Percentiles rank a stretch among this genome's conserved stretches.
Evolutionary conservation across 2,329 filamentous ascomycete genomes (phyloP).

Genomic region (Cryphonectria parasitica): DNA sequence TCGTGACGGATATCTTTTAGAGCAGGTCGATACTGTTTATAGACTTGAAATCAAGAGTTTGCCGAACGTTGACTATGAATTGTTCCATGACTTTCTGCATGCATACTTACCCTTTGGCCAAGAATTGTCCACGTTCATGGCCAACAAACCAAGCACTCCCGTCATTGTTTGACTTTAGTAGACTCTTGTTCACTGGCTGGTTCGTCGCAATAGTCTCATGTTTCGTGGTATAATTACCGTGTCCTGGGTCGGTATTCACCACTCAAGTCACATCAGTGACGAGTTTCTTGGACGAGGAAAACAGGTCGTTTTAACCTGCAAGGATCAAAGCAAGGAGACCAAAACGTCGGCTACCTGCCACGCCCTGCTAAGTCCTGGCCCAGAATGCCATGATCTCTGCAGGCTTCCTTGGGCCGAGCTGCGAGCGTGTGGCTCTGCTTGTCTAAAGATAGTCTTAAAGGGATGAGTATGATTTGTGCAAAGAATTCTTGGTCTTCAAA

Average conservation of each 20-base stretch:
- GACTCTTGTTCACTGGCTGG: neutral
- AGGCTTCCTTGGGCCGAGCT: neutral
- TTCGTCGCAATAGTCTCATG: neutral
- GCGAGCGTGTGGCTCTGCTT: neutral
- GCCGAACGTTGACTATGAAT: too few species aligned
- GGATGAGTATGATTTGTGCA: neutral
- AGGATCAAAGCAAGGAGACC: neutral
- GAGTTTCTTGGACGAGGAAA: neutral
- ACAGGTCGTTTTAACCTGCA: neutral
- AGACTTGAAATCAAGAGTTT: too few species aligned
- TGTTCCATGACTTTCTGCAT: too few species aligned
- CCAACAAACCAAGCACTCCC: neutral
- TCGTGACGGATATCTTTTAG: conserved; percentile 13
- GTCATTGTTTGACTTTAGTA: too few species aligned
- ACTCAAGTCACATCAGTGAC: neutral
- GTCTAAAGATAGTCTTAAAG: neutral
- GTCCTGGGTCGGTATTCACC: neutral
- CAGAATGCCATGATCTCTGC: neutral
- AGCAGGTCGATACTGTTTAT: neutral
- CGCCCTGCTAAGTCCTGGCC: neutral
- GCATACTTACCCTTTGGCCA: too few species aligned
- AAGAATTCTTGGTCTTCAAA: neutral
- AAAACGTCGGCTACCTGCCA: neutral
- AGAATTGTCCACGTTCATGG: neutral
- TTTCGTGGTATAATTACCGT: neutral